These are phyloP conservation scores for Tardiomyces blankii DNA, from an alignment of 1,139 yeast genomes.

Conservation along the genomic window DNA sequence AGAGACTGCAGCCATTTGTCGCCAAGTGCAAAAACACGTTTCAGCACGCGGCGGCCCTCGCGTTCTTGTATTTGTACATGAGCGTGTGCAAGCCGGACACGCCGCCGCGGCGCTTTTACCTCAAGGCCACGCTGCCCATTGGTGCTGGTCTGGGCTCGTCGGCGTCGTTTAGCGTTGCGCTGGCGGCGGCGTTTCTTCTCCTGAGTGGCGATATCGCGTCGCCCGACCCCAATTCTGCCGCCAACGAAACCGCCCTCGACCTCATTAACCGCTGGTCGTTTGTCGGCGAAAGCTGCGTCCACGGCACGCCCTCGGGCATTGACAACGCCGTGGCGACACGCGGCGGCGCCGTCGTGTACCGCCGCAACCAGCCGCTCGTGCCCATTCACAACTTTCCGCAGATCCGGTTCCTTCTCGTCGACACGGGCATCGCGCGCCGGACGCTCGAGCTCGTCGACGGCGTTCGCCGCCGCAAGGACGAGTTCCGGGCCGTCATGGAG, in stretches of 20 bases:
- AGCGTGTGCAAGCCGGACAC: slow-evolving; percentile 40
- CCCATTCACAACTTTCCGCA: slow-evolving; percentile 57
- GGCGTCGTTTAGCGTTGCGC: slow-evolving; percentile 80
- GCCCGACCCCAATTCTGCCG: slow-evolving; percentile 9
- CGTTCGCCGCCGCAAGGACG: slow-evolving; percentile 47
- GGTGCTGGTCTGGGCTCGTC: slow-evolving; percentile 98
- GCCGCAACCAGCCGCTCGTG: slow-evolving; percentile 35
- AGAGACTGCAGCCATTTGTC: slow-evolving; percentile 35
- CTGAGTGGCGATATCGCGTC: slow-evolving; percentile 43
- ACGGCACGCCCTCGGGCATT: slow-evolving; percentile 95
- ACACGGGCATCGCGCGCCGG: slow-evolving; percentile 77
- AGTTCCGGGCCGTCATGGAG: slow-evolving; percentile 43
- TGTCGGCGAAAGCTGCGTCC: slow-evolving; percentile 90
- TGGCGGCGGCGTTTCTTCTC: slow-evolving; percentile 62
- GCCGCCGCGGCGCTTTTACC: slow-evolving; percentile 47
- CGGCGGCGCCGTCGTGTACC: slow-evolving; percentile 93
- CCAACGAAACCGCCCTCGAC: slow-evolving; percentile 37
- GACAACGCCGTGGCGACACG: slow-evolving; percentile 94
- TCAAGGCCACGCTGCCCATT: slow-evolving; percentile 80
- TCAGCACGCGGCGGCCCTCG: slow-evolving; percentile 74
- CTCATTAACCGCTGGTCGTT: slow-evolving; percentile 81
- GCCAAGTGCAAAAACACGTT: slow-evolving; percentile 39
- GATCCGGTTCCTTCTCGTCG: slow-evolving; percentile 62
- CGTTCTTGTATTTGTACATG: slow-evolving; percentile 69
- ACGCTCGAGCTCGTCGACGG: slow-evolving; percentile 75